phyloP scores from a whole-genome alignment of 257 asterid genomes.

The Petrea volubilis region DNA sequence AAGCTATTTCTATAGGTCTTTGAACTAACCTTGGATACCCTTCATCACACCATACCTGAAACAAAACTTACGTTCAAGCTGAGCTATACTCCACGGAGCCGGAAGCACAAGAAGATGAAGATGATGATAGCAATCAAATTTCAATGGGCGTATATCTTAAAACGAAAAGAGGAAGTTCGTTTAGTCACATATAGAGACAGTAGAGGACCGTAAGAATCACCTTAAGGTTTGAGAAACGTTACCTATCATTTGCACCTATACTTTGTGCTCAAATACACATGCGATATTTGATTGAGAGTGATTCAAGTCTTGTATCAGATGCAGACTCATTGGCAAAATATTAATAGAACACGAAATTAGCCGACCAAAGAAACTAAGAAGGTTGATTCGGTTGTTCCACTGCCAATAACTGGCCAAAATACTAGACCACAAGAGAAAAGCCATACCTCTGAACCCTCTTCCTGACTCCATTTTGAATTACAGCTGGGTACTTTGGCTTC shows the following conservation, averaged over 20 bases:
- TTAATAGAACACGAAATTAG: neutral
- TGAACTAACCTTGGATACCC: constrained; percentile 92
- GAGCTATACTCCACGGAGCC: constrained; percentile 1
- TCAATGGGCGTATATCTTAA: too few species aligned
- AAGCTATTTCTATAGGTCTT: constrained; percentile 81
- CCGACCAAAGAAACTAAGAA: neutral
- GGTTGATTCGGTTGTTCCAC: neutral
- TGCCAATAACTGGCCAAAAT: neutral
- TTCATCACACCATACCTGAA: constrained; percentile 94
- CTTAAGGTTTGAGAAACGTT: neutral
- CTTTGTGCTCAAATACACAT: neutral
- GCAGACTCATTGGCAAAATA: neutral
- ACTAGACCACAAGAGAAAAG: neutral
- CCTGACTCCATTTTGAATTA: constrained; percentile 91
- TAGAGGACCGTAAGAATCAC: too few species aligned
- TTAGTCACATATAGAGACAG: too few species aligned
- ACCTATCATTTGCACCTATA: constrained; percentile 1
- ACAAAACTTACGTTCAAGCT: neutral
- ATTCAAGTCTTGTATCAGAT: neutral
- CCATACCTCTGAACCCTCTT: constrained; percentile 88
- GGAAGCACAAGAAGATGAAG: neutral
- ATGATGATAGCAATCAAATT: too few species aligned
- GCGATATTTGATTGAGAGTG: neutral
- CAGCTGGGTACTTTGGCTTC: constrained; percentile 80
- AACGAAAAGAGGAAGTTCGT: too few species aligned